Evolutionary conservation across 2,329 filamentous ascomycete species (phyloP), one percentile per base, ranked within the genome.

Genomic region (Aspergillaceae sp.): DNA sequence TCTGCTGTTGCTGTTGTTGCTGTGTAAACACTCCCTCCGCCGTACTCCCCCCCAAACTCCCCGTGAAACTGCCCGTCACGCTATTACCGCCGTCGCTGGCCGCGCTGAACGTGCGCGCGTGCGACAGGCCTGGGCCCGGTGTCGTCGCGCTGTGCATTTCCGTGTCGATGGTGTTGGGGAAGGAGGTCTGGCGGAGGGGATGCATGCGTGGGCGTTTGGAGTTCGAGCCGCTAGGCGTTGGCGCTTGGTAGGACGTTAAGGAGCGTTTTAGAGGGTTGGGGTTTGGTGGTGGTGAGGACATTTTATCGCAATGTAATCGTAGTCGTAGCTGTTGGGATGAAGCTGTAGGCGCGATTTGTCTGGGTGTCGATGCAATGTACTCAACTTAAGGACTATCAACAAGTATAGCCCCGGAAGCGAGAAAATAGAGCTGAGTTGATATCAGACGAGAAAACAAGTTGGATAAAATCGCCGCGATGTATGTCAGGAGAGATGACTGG

Each of bases 121-220:
- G 30, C 19, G 19, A 19, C 1, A 19, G 19, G 19, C 19, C 2
- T 19, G 19, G 19, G 19, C 19, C 19, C 19, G 19, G 19, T 19
- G 19, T 19, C 19, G 19, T 19, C 19, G 56, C 56, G 41, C 11
- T n/a, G 32, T 62, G 57, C 30, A 55, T 51, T 29, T 62, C 60
- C 2, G 49, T 34, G 38, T 68, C 66, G 29, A 63, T 54, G 8
- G 58, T 58, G 3, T 56, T 57, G 0, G 70, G 69, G 48, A 71
- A 73, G 27, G 70, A 73, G 27, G 70, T 73, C 48, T 74, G 70
- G 34, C 70, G 66, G 44, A 74, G 68, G 10, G 71, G 71, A 51
- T 74, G 71, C 56, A 70, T 65, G 52, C 67, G 68, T 51, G 59
- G 53, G 28, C 54, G 59, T 50, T 61, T 62, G 44, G 26, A 19